A percentile compares a stretch with the other conserved stretches of the same genome.
Conservation (phyloP, 805 yeast genomes). For the Candida endomychidarum region DNA sequence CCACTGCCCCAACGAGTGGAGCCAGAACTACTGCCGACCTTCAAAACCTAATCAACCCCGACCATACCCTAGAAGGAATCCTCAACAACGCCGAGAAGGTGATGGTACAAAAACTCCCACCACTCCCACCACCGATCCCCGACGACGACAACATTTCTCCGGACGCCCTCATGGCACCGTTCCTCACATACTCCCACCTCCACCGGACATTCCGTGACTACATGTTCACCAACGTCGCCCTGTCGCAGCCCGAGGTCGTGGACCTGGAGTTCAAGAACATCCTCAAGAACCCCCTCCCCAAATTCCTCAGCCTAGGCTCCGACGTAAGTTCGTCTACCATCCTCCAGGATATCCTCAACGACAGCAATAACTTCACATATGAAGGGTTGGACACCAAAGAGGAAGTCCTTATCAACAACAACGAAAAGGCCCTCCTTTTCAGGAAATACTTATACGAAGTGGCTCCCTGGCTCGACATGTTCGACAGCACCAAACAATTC, state of each 20-base stretch:
- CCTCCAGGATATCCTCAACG: constrained; percentile 5
- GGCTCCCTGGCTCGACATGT: constrained; percentile 42
- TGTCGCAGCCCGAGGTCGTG: constrained; percentile 9
- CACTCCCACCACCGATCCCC: constrained; percentile 3
- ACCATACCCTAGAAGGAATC: constrained; percentile 7
- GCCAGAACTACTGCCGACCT: constrained; percentile 11
- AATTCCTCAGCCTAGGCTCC: constrained; percentile 4
- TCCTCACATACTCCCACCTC: constrained; percentile 23
- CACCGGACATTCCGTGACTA: constrained; percentile 37
- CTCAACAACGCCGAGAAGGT: constrained; percentile 7
- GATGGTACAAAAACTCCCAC: constrained; percentile 7
- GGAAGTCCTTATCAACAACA: constrained; percentile 7
- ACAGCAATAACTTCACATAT: constrained; percentile 1
- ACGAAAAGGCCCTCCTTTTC: constrained; percentile 28
- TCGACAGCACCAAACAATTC: constrained; percentile 32
- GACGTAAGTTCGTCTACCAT: constrained; percentile 2
- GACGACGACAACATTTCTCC: constrained; percentile 10
- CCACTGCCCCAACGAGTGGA: neutral
- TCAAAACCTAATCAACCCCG: constrained; percentile 13
- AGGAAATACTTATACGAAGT: constrained; percentile 36
- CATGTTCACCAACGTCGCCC: constrained; percentile 35
- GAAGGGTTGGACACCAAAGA: constrained; percentile 3
- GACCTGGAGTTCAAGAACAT: constrained; percentile 15
- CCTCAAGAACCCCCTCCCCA: constrained; percentile 14
- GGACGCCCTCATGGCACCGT: constrained; percentile 15